These are phyloP conservation scores for Pulveroboletus sp. DNA, from an alignment of 768 basidiomycete species.

Conservation along the genomic window DNA sequence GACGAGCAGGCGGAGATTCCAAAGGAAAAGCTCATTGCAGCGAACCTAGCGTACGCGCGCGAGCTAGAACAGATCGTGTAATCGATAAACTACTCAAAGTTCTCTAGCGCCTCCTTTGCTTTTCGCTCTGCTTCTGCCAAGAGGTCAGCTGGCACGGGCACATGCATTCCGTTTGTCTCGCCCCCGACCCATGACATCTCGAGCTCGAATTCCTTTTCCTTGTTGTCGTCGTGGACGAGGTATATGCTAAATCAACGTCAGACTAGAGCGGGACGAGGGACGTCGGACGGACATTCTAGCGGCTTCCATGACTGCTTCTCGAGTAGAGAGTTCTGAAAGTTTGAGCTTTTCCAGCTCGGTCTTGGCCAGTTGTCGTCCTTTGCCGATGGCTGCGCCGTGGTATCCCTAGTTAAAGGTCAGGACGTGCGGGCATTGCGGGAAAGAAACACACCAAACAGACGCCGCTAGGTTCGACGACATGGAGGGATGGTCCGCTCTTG, in stretches of 20 bases:
- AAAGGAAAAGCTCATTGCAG: constrained; percentile 75
- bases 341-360: constrained; percentile 97
- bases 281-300: constrained; percentile 79
- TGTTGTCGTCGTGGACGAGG: constrained; percentile 94
- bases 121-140: constrained; percentile 80
- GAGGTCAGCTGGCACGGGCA: constrained; percentile 81
- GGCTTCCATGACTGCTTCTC: constrained; percentile 88
- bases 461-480: constrained; percentile 92
- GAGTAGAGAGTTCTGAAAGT: constrained; percentile 68
- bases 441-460: constrained; percentile 68
- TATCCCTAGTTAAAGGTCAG: constrained; percentile 62
- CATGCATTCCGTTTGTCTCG: constrained; percentile 76
- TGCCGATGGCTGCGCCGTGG: constrained; percentile 94
- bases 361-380: constrained; percentile 96
- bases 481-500: constrained; percentile 81
- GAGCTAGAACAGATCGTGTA: constrained; percentile 91
- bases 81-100: constrained; percentile 44
- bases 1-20: constrained; percentile 85
- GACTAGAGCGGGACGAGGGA: not conserved
- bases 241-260: constrained; percentile 66
- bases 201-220: constrained; percentile 97
- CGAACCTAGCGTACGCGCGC: constrained; percentile 75
- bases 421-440: not conserved
- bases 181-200: constrained; percentile 96
- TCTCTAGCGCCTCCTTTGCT: constrained; percentile 83